Base-by-base conservation (phyloP, 2,329 filamentous ascomycete species). In the Trichoderma lentiforme region DNA sequence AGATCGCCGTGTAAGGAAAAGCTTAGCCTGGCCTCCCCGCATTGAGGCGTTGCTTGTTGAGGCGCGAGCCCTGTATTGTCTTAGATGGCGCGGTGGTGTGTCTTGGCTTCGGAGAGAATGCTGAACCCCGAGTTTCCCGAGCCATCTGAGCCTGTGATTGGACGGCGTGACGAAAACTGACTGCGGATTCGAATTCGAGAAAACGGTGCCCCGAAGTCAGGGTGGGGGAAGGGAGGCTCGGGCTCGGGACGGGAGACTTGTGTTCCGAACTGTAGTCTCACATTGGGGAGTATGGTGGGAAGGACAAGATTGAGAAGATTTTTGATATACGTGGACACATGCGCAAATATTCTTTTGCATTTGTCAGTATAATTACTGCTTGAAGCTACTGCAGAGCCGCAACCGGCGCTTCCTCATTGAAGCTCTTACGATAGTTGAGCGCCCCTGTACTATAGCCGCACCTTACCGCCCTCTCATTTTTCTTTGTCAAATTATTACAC, bases 341-440 rank as follows among this genome's bases (percentile, higher is more conserved):
- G 43, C 8, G 18, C 43, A 47, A 47, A 21, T 47, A 58, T 58
- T 58, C 6, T 32, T 30, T 58, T 58, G 56, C 56, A 58, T 58
- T 14, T 58, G 28, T 32, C 15, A 58, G 15, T 58, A 58, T 58
- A 58, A 58, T 58, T 32, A 58, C 56, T 14, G 53, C 53, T 57
- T 57, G 53, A 30, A 57, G 56, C 18, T 58, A 58, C 15, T 32
- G 26, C 56, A 58, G 26, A 58, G 56, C 56, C 56, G 56, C 43
- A 47, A 21, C 43, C 8, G 43, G 43, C 18, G 18, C 43, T 21
- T 47, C 43, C 74, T 82, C 14, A 79, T 82, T 47, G 80, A 80
- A 24, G 81, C 82, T 8, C 82, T 81, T 68, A 70, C 81, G 12
- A 39, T 18, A 39, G 12, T 18, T 39, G 36, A 39, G 36, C 14